Percentiles rank a stretch among this genome's conserved stretches.
phyloP scores from a whole-genome alignment of 192 early-diverging fungal genomes.

The Backusella westeae region DNA sequence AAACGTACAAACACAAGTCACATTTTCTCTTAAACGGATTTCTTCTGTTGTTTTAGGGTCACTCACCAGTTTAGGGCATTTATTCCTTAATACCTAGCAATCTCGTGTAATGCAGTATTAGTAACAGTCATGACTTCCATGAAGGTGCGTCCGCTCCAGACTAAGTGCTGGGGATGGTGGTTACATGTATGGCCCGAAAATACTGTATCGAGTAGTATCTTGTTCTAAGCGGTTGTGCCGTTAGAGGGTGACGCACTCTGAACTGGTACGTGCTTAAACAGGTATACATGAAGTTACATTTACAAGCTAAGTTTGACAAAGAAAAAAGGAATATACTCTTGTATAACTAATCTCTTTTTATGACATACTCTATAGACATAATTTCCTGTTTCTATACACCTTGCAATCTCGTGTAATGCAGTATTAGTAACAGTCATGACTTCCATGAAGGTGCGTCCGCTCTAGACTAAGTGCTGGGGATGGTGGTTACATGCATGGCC shows the following conservation, averaged over 20 bases:
- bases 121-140: background rate
- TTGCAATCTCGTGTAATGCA: slow-evolving; percentile 10
- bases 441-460: background rate
- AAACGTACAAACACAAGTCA: too few species aligned
- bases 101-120: slow-evolving; percentile 1
- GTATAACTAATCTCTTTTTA: too few species aligned
- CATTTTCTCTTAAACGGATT: too few species aligned
- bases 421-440: background rate
- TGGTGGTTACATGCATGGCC: background rate
- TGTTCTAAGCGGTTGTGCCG: background rate
- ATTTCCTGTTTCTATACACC: too few species aligned
- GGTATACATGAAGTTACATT: too few species aligned
- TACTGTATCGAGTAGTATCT: background rate
- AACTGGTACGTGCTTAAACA: background rate
- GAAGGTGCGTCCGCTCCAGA: background rate
- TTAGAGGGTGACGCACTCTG: background rate
- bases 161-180: background rate
- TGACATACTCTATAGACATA: too few species aligned
- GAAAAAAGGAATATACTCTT: too few species aligned
- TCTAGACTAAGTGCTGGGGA: background rate
- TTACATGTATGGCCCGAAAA: background rate
- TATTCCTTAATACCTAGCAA: background rate
- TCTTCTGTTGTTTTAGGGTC: too few species aligned
- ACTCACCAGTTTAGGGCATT: too few species aligned
- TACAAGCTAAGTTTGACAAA: too few species aligned